These are phyloP conservation scores for Botryotinia calthae DNA, from an alignment of 2,329 filamentous ascomycete genomes.

Conservation along the genomic window DNA sequence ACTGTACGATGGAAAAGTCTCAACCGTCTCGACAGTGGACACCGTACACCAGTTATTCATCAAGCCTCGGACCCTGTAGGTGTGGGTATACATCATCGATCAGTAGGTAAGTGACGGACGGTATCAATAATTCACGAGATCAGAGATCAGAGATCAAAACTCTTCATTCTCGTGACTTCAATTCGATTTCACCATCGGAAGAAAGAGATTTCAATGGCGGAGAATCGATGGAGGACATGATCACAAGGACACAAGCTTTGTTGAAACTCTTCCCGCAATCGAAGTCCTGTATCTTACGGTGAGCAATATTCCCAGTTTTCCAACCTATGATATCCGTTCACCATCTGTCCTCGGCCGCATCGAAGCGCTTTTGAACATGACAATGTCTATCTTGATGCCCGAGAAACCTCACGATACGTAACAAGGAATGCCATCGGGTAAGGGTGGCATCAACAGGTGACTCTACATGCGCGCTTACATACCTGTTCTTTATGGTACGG, in stretches of 20 bases:
- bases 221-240: slow-evolving; percentile 5
- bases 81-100: not conserved
- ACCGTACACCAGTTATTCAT: not conserved
- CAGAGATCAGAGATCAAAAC: not conserved
- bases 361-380: slow-evolving; percentile 10
- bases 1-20: not conserved
- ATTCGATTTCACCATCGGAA: not conserved
- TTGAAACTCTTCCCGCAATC: not conserved
- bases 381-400: slow-evolving; percentile 3
- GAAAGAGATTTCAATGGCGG: not conserved
- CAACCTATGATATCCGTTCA: slow-evolving; percentile 2
- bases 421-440: not conserved
- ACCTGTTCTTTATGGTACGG: not conserved
- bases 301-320: slow-evolving; percentile 10
- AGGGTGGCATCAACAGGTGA: slow-evolving; percentile 13
- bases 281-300: slow-evolving; percentile 17
- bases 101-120: not conserved
- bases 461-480: slow-evolving; percentile 21
- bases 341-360: slow-evolving; percentile 18
- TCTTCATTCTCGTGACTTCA: slow-evolving; percentile 10
- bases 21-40: not conserved
- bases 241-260: slow-evolving; percentile 11
- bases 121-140: not conserved
- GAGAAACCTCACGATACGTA: not conserved
- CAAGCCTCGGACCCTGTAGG: not conserved